Evolutionary conservation across 805 yeast genomes (phyloP).

Genomic region (Cephaloascus fragrans): DNA sequence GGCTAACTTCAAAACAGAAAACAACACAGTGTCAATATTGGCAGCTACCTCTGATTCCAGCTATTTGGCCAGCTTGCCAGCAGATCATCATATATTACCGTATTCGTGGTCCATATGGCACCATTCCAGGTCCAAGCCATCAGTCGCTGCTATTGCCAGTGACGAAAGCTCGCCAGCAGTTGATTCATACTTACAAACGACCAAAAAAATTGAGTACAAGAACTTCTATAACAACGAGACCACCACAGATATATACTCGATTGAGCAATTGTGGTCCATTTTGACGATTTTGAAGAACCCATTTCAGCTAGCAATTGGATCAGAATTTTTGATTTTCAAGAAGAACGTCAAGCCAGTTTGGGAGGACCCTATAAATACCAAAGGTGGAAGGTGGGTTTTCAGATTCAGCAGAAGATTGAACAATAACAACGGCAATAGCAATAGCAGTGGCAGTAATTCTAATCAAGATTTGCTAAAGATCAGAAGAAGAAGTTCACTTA

Average conservation of each 20-base stretch:
- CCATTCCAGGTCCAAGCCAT: constrained; percentile 23
- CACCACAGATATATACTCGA: constrained; percentile 24
- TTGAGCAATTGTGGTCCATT: constrained; percentile 46
- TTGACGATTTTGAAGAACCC: constrained; percentile 27
- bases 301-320: constrained; percentile 29
- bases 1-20: not conserved
- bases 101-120: constrained; percentile 44
- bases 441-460: constrained; percentile 6
- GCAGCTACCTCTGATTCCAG: not conserved
- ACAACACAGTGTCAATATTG: not conserved
- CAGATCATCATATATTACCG: constrained; percentile 22
- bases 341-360: constrained; percentile 54
- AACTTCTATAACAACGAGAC: constrained; percentile 9
- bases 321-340: constrained; percentile 49
- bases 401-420: constrained; percentile 29
- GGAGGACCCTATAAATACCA: constrained; percentile 54
- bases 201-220: constrained; percentile 31
- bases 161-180: constrained; percentile 16
- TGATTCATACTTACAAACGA: constrained; percentile 35
- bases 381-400: constrained; percentile 58
- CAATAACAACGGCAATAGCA: constrained; percentile 5
- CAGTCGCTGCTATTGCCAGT: constrained; percentile 5
- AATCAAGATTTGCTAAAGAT: constrained; percentile 13
- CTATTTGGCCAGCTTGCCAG: not conserved
- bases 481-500: constrained; percentile 25